A percentile compares a stretch with the other conserved stretches of the same genome.
phyloP scores from a whole-genome alignment of 495 filamentous ascomycete species.

The Penicillium verhagenii region DNA sequence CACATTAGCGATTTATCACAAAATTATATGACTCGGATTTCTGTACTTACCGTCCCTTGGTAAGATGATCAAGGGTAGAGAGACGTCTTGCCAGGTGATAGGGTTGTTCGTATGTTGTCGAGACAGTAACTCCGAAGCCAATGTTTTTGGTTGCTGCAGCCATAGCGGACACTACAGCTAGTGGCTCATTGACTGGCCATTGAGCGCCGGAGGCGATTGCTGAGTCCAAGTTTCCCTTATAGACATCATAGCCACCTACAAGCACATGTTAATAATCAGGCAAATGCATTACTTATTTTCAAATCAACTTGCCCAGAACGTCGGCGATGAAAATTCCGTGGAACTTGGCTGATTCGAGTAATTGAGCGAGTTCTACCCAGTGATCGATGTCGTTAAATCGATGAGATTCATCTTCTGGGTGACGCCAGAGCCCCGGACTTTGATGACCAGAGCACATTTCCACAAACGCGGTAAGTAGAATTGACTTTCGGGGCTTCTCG shows the following conservation, averaged over 20 bases:
- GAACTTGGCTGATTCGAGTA: slow-evolving; percentile 51
- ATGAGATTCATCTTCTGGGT: slow-evolving; percentile 52
- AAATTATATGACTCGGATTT: neutral
- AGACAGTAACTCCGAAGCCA: slow-evolving; percentile 68
- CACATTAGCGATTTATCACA: neutral
- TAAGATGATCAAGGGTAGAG: slow-evolving; percentile 66
- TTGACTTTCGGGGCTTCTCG: slow-evolving; percentile 38
- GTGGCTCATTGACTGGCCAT: slow-evolving; percentile 62
- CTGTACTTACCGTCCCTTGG: slow-evolving; percentile 54
- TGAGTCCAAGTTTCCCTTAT: slow-evolving; percentile 58
- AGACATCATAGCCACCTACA: slow-evolving; percentile 63
- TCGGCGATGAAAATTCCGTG: slow-evolving; percentile 59
- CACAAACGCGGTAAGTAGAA: slow-evolving; percentile 62
- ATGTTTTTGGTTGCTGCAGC: slow-evolving; percentile 59
- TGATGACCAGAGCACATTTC: slow-evolving; percentile 56
- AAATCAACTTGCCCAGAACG: slow-evolving; percentile 37
- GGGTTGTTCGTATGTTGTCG: slow-evolving; percentile 67
- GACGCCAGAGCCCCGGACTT: slow-evolving; percentile 52
- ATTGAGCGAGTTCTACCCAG: slow-evolving; percentile 49
- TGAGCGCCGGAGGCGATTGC: slow-evolving; percentile 61
- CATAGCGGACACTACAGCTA: slow-evolving; percentile 46
- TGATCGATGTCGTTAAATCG: slow-evolving; percentile 54
- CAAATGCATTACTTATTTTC: neutral
- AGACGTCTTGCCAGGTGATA: slow-evolving; percentile 66
- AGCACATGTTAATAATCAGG: neutral